phyloP scores from a whole-genome alignment of 208 protist genomes.

The Strigomonas culicis region DNA sequence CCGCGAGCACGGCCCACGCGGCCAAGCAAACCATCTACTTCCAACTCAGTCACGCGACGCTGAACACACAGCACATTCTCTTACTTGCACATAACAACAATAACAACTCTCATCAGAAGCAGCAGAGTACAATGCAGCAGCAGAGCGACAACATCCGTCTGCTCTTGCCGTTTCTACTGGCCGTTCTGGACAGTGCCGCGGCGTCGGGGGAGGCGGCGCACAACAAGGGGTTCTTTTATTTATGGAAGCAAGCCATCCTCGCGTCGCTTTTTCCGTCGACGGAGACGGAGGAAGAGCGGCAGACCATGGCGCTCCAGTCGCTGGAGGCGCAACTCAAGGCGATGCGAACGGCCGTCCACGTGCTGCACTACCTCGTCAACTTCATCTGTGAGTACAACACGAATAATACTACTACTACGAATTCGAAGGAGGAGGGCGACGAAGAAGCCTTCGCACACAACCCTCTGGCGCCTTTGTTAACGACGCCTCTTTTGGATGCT shows the following conservation, averaged over 20 bases:
- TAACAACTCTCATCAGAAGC: no score
- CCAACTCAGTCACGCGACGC: no score
- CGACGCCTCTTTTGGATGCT: no score
- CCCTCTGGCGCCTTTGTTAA: no score
- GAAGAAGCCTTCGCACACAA: constrained; percentile 70
- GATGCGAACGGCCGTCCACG: constrained; percentile 41
- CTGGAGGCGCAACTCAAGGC: constrained; percentile 34
- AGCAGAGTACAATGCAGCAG: no score
- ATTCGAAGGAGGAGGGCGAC: constrained; percentile 43
- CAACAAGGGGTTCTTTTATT: not conserved
- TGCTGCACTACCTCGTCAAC: constrained; percentile 45
- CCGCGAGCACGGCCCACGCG: constrained; percentile 3
- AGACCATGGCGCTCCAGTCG: constrained; percentile 23
- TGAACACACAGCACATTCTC: no score
- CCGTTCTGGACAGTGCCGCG: not conserved
- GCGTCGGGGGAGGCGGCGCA: not conserved
- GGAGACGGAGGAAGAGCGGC: constrained; percentile 31
- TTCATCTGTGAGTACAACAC: constrained; percentile 48
- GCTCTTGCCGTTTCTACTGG: no score
- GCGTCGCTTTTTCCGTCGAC: no score
- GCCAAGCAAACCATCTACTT: constrained; percentile 14
- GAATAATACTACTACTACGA: constrained; percentile 4
- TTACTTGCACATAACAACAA: no score
- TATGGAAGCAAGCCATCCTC: not conserved
- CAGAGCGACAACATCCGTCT: no score